Evolutionary conservation across 2,329 filamentous ascomycete genomes (phyloP).

Genomic region (Zarea fungicola): DNA sequence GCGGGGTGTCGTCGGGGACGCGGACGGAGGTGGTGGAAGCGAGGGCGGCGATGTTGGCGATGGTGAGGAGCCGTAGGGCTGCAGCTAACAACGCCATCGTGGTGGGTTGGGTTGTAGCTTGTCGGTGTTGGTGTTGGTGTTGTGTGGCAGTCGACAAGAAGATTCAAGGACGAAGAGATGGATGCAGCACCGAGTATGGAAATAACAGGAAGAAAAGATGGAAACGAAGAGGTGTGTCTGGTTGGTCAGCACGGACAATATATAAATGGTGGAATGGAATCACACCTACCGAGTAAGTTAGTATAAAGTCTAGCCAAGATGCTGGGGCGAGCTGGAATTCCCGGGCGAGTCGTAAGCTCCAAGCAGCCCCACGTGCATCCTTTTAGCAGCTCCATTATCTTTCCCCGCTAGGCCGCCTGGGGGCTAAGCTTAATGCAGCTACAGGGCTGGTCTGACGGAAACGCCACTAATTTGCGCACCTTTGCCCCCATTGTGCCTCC

Average conservation of each 20-base stretch:
- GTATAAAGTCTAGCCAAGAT: neutral
- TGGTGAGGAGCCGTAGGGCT: constrained; percentile 10
- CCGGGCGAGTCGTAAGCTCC: neutral
- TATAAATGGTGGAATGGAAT: too few species aligned
- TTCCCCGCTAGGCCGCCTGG: too few species aligned
- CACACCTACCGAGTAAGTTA: too few species aligned
- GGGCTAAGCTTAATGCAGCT: too few species aligned
- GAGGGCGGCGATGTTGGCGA: neutral
- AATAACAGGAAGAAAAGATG: neutral
- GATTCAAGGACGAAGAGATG: too few species aligned
- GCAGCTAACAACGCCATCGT: constrained; percentile 10
- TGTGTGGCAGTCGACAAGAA: neutral
- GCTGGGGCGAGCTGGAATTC: neutral
- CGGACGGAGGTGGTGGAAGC: constrained; percentile 17
- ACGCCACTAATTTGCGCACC: too few species aligned
- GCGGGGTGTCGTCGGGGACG: constrained; percentile 56
- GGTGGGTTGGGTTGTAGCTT: constrained; percentile 6
- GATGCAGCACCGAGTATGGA: too few species aligned
- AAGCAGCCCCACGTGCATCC: neutral
- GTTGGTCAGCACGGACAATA: neutral
- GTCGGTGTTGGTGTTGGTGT: neutral
- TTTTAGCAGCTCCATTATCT: neutral
- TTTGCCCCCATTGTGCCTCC: too few species aligned
- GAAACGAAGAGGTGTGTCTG: neutral
- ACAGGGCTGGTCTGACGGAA: too few species aligned